Conservation (phyloP, 805 yeast species). For the Hemisphaericaspora nanyangensis region DNA sequence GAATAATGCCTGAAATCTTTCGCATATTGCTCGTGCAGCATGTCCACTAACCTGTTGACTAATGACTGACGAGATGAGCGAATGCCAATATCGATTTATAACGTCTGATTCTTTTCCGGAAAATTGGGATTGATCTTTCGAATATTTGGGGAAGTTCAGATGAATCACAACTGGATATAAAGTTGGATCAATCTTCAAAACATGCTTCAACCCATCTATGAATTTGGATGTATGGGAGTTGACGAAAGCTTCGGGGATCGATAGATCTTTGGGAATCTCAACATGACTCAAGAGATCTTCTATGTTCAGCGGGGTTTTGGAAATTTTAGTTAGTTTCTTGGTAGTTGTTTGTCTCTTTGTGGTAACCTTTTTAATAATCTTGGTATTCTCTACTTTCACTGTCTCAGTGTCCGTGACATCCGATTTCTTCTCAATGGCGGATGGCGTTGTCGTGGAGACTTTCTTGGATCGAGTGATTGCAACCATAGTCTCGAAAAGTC, state of each 20-base stretch:
- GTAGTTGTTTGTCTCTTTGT: not conserved
- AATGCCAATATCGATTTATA: constrained; percentile 33
- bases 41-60: constrained; percentile 77
- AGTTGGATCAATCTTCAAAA: constrained; percentile 28
- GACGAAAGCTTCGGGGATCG: constrained; percentile 27
- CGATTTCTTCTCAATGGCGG: not conserved
- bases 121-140: constrained; percentile 6
- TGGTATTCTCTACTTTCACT: not conserved
- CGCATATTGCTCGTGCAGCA: constrained; percentile 68
- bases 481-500: constrained; percentile 2
- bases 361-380: not conserved
- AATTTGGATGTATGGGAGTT: constrained; percentile 30
- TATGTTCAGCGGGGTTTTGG: constrained; percentile 6
- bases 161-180: constrained; percentile 31
- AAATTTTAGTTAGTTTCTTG: constrained; percentile 4
- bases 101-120: constrained; percentile 11
- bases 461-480: constrained; percentile 7
- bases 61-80: constrained; percentile 43
- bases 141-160: constrained; percentile 23
- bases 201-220: constrained; percentile 26
- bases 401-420: not conserved
- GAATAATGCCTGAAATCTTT: constrained; percentile 38
- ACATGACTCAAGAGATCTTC: constrained; percentile 16
- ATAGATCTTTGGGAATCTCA: constrained; percentile 11
- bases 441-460: not conserved